phyloP scores from a whole-genome alignment of 768 basidiomycete species.

The Pleurotus ostreatus region DNA sequence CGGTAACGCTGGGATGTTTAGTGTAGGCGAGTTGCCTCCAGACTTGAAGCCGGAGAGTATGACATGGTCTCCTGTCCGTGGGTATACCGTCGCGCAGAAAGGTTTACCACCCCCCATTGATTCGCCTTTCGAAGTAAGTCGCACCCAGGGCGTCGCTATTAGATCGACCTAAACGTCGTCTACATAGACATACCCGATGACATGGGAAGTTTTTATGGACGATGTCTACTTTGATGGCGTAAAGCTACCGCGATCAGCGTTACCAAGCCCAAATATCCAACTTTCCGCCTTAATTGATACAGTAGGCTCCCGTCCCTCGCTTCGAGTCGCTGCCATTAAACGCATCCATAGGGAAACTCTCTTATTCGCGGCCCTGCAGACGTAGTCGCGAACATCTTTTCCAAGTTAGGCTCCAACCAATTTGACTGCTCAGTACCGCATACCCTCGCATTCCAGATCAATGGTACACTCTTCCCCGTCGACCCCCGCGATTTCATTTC shows the following conservation, averaged over 20 bases:
- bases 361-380: conserved; percentile 73
- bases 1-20: conserved; percentile 62
- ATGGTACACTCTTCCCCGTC: conserved; percentile 64
- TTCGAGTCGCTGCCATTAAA: not conserved
- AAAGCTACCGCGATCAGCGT: conserved; percentile 50
- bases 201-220: conserved; percentile 73
- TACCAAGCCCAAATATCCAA: conserved; percentile 42
- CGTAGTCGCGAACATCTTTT: conserved; percentile 45
- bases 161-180: too few relatives aligned
- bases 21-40: conserved; percentile 60
- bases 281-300: conserved; percentile 72
- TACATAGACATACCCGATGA: conserved; percentile 50
- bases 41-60: conserved; percentile 43
- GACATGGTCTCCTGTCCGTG: conserved; percentile 64
- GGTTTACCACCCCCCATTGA: conserved; percentile 53
- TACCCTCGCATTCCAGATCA: conserved; percentile 63
- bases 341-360: conserved; percentile 57
- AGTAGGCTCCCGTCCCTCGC: conserved; percentile 30
- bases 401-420: conserved; percentile 29
- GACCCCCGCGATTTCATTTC: conserved; percentile 70
- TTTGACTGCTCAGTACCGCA: conserved; percentile 63
- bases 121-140: conserved; percentile 56
- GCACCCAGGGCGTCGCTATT: too few relatives aligned
- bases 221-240: conserved; percentile 69
- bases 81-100: conserved; percentile 46